Conservation (phyloP, 2,329 filamentous ascomycete species). For the Grosmannia penicillata region DNA sequence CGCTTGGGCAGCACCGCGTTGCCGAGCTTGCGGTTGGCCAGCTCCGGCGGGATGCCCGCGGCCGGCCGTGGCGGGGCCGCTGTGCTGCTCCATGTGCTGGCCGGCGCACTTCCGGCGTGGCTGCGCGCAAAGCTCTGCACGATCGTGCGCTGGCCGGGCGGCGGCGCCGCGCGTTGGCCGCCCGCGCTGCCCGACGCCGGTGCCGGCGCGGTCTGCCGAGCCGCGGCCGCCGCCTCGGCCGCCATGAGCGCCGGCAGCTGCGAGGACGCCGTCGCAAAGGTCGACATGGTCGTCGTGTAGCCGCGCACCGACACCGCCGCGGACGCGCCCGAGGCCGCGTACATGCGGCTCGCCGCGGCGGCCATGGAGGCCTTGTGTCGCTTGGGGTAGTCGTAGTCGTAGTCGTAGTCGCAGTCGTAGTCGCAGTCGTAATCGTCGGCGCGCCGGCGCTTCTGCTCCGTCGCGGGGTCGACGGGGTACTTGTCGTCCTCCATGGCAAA, state of each 20-base stretch:
- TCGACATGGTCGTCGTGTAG: constrained; percentile 46
- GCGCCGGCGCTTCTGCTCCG: neutral
- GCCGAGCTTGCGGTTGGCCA: constrained; percentile 27
- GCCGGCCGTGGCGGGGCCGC: constrained; percentile 2
- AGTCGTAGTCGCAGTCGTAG: constrained; percentile 3
- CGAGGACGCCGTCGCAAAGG: constrained; percentile 47
- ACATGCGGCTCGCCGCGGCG: neutral
- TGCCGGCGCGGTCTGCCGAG: neutral
- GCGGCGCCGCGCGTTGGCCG: neutral
- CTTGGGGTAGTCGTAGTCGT: constrained; percentile 3
- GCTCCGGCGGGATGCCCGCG: constrained; percentile 16
- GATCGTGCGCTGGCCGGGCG: constrained; percentile 4
- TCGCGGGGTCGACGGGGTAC: constrained; percentile 50
- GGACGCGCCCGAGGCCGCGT: constrained; percentile 2
- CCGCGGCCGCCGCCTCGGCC: constrained; percentile 14
- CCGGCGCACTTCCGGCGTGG: neutral
- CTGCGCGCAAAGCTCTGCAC: constrained; percentile 4
- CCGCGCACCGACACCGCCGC: constrained; percentile 18
- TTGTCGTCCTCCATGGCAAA: constrained; percentile 49
- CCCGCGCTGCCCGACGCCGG: neutral
- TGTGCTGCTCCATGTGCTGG: neutral
- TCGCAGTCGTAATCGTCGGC: neutral
- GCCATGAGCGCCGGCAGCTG: constrained; percentile 30
- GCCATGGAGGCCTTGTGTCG: constrained; percentile 12
- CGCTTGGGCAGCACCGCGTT: constrained; percentile 16